Evolutionary conservation across 805 yeast species (phyloP), one percentile per base, ranked within the genome.

Genomic region (Candida gorgasii): DNA sequence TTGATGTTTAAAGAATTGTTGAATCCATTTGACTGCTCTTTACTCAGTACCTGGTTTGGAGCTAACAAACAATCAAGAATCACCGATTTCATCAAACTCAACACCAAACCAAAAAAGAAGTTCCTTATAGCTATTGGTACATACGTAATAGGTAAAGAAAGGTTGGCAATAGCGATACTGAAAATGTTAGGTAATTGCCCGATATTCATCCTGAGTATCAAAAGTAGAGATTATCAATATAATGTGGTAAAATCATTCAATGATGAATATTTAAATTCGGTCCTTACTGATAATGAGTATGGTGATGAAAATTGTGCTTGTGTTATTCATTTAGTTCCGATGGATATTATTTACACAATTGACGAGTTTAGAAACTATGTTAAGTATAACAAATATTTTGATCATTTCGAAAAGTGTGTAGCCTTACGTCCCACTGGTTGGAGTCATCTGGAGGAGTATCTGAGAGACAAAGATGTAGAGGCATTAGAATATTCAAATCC

Each of bases 391-490:
- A 62, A 60, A 20, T 75, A 73, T 46, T 65, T 65, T 29, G 62
- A 58, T 19, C 62, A 67, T 31, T 84, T 76, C 57, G 80, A 80
- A 40, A 70, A 79, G 36, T 73, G 88, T 31, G 70, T 86, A n/a
- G 96, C 87, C 0, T 69, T 86, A 26, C 70, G 79, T 39, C 97
- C 98, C 0, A 89, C 97, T 0, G 98, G 98, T 0, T 93, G 98
- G 98, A 73, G 89, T 1, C 84, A 77, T 58, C 39, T 43, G 15
- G 45, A 46, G 15, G 19, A 43, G 9, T 43, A 45, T 23, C 23
- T 18, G 36, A 20, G 28, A 8, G 41, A 30, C n/a, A 34, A 42
- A 13, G 45, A 43, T 24, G 26, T 45, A 4, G 42, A 39, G 8
- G 13, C 9, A 15, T 33, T 49, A 14, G 48, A 49, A 31, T 24